Percentiles rank a stretch among this genome's conserved stretches.
These are phyloP conservation scores for Pyrenophora graminea DNA, from an alignment of 2,329 filamentous ascomycete genomes.

Conservation along the genomic window DNA sequence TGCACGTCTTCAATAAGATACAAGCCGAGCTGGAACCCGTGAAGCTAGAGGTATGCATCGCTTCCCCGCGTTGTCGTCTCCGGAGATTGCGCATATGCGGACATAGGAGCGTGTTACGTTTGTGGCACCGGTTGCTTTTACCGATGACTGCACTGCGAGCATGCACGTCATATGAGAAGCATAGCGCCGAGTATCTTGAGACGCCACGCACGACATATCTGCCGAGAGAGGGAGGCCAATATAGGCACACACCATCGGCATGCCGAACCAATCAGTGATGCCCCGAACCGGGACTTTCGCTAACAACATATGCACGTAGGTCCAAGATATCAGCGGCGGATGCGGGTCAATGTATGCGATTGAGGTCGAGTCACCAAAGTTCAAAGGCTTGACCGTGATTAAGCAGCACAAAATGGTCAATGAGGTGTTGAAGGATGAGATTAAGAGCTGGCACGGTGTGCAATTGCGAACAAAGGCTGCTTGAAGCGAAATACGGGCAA, in stretches of 20 bases:
- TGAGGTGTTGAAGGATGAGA: conserved; percentile 70
- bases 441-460: conserved; percentile 82
- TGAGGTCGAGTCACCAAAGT: conserved; percentile 72
- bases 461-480: conserved; percentile 72
- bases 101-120: conserved; percentile 9
- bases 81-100: conserved; percentile 7
- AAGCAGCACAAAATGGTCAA: conserved; percentile 86
- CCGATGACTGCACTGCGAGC: conserved; percentile 14
- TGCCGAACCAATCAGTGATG: background rate
- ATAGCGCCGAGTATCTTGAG: conserved; percentile 8
- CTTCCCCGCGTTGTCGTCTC: conserved; percentile 8
- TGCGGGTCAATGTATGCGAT: conserved; percentile 89
- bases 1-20: conserved; percentile 54
- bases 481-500: background rate
- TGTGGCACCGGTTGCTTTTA: conserved; percentile 15
- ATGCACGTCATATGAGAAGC: conserved; percentile 13
- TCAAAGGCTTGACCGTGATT: conserved; percentile 71
- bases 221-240: background rate
- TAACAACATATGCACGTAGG: conserved; percentile 48
- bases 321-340: conserved; percentile 80
- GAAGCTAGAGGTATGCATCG: conserved; percentile 51
- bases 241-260: background rate
- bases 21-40: conserved; percentile 49
- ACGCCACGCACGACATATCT: background rate
- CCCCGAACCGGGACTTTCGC: conserved; percentile 1